Conservation (phyloP, 352 stramenopile species). For the Phytophthora europaea region DNA sequence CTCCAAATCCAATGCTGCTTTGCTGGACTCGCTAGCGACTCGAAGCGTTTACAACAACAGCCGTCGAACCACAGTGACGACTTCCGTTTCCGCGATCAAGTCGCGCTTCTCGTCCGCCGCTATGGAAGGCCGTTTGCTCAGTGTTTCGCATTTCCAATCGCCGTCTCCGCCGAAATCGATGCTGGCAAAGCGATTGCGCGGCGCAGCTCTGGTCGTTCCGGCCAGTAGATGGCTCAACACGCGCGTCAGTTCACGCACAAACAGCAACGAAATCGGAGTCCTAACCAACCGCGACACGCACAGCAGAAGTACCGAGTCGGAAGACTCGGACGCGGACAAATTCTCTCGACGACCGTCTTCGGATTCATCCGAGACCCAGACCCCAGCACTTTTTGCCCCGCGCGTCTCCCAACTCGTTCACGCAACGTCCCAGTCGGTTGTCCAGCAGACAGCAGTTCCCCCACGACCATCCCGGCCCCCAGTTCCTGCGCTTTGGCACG, state of each 20-base stretch:
- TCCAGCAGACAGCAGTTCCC: not conserved
- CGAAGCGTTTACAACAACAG: conserved; percentile 42
- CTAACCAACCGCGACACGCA: not conserved
- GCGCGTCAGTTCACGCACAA: not conserved
- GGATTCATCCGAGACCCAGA: not conserved
- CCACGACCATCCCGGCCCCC: conserved; percentile 1
- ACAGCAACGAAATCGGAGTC: not conserved
- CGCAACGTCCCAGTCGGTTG: not conserved
- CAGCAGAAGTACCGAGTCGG: conserved; percentile 26
- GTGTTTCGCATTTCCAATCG: conserved; percentile 10
- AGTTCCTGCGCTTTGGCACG: conserved; percentile 18
- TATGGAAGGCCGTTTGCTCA: conserved; percentile 14
- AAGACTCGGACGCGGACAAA: conserved; percentile 22
- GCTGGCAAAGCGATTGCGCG: conserved; percentile 19
- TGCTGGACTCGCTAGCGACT: conserved; percentile 27
- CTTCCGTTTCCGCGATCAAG: conserved; percentile 30
- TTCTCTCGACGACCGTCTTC: not conserved
- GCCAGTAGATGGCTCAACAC: conserved; percentile 25
- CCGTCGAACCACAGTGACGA: not conserved
- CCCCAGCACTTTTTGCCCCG: not conserved
- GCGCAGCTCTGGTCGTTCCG: conserved; percentile 10
- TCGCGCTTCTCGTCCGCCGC: conserved; percentile 29
- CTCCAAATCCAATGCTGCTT: conserved; percentile 9
- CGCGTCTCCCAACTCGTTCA: conserved; percentile 10
- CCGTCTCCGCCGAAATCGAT: conserved; percentile 12